Evolutionary conservation across 2,329 filamentous ascomycete genomes (phyloP), one percentile per base, ranked within the genome.

Genomic region (Cercospora sp.): DNA sequence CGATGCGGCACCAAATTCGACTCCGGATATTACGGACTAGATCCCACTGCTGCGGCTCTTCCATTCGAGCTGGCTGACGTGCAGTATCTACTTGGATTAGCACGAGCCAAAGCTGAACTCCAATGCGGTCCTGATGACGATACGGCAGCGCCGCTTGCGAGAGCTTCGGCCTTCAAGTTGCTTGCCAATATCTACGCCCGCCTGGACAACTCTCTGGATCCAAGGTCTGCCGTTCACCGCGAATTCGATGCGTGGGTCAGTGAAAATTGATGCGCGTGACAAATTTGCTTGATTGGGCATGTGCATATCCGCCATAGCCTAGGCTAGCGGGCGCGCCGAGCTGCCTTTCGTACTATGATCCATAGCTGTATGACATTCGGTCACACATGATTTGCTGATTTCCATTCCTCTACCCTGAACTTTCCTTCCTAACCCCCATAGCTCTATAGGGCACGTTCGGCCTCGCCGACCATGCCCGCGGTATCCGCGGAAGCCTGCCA

Each of bases 31-130:
- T 62, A 62, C 37, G 60, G 60, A 8, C 30, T 62, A 5, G 60
- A 62, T 40, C 60, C 60, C 6, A 62, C 60, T 18, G 60, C 60
- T 30, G 60, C 24, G 16, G 37, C 60, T 12, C 16, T 62, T 13
- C 37, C 60, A 24, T 30, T 62, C 6, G 37, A 32, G 37, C n/a
- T 30, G 34, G n/a, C 16, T 18, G 37, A 62, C 8, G 16, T 62
- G 18, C 37, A 30, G 37, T 30, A 40, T 37, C 7, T 59, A 16
- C 37, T 62, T 26, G 60, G 7, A 2, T 13, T 30, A 26, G 60
- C 18, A 12, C 16, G 18, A 24, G 5, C 26, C 43, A 62, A 30
- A 40, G 60, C 37, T 28, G 21, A 45, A 16, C 18, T 28, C 9
- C 16, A 34, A 10, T 43, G 34, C 26, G 37, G 12, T 13, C 37